These are phyloP conservation scores for Binderoboletus segoi DNA, from an alignment of 1,284 basidiomycete genomes.

Conservation along the genomic window DNA sequence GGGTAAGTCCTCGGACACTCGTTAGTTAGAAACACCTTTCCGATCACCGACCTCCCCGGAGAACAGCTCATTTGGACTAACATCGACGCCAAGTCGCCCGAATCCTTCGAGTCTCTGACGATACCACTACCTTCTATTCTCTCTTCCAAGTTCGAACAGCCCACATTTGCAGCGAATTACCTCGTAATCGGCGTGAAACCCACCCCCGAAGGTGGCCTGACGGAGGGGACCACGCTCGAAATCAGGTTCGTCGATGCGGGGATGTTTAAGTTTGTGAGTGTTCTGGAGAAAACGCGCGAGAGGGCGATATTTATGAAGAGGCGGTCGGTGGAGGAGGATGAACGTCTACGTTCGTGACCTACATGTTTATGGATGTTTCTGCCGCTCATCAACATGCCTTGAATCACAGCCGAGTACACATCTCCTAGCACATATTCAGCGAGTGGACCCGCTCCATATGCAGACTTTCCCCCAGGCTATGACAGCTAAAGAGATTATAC, in stretches of 20 bases:
- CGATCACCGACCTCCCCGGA: not conserved
- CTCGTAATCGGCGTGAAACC: constrained; percentile 68
- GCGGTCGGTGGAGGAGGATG: constrained; percentile 56
- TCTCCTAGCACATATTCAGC: constrained; percentile 49
- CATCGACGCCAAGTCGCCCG: constrained; percentile 36
- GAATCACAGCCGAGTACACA: constrained; percentile 56
- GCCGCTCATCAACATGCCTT: constrained; percentile 5
- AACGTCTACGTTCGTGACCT: constrained; percentile 62
- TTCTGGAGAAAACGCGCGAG: constrained; percentile 75
- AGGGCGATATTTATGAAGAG: constrained; percentile 73
- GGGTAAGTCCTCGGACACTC: constrained; percentile 49
- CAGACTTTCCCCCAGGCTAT: constrained; percentile 67
- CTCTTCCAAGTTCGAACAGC: constrained; percentile 73
- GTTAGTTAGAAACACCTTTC: constrained; percentile 5
- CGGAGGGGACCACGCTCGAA: constrained; percentile 62
- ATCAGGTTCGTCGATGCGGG: constrained; percentile 66
- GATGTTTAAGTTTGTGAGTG: constrained; percentile 71
- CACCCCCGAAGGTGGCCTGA: constrained; percentile 62
- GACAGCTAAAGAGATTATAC: constrained; percentile 42
- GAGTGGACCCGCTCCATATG: constrained; percentile 36
- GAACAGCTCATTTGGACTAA: constrained; percentile 66
- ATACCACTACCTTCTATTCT: constrained; percentile 66
- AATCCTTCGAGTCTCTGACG: constrained; percentile 51
- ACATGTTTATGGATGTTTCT: constrained; percentile 1
- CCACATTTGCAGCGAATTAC: constrained; percentile 69